Evolutionary conservation across 2,329 filamentous ascomycete genomes (phyloP).

Genomic region (Curvularia sp.): DNA sequence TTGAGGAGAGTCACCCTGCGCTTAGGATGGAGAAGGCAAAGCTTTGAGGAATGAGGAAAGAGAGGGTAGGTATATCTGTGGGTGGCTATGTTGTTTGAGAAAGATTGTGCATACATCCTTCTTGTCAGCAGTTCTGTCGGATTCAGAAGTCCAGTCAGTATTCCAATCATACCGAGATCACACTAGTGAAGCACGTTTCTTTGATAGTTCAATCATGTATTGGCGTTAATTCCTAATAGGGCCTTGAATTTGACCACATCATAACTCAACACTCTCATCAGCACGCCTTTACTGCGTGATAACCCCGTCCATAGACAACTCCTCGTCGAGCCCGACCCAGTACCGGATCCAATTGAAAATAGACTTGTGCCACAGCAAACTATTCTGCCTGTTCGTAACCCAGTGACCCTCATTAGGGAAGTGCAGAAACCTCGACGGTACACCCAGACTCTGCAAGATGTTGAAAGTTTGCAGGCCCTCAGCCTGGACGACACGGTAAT

Average conservation of each 20-base stretch:
- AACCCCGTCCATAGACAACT: constrained; percentile 41
- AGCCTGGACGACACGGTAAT: constrained; percentile 85
- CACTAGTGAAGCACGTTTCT: background rate
- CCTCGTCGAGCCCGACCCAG: constrained; percentile 42
- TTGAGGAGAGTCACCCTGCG: constrained; percentile 18
- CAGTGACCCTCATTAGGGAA: constrained; percentile 83
- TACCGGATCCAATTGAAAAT: constrained; percentile 50
- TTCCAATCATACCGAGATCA: background rate
- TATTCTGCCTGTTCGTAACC: constrained; percentile 91
- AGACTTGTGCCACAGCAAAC: constrained; percentile 79
- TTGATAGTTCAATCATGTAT: background rate
- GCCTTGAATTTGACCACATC: background rate
- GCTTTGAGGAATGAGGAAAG: background rate
- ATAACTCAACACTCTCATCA: background rate
- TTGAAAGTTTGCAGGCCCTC: constrained; percentile 89
- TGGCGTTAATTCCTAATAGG: background rate
- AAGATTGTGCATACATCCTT: background rate
- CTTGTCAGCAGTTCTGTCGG: background rate
- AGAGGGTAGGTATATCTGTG: background rate
- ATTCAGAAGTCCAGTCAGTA: background rate
- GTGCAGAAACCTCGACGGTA: constrained; percentile 78
- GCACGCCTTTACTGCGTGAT: constrained; percentile 38
- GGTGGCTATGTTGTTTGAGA: background rate
- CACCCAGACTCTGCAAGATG: constrained; percentile 75
- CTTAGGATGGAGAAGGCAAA: constrained; percentile 5